Evolutionary conservation across 176 grass and related monocot species (phyloP), one percentile per base, ranked within the genome.

Genomic region (Miscanthus lutarioriparius): DNA sequence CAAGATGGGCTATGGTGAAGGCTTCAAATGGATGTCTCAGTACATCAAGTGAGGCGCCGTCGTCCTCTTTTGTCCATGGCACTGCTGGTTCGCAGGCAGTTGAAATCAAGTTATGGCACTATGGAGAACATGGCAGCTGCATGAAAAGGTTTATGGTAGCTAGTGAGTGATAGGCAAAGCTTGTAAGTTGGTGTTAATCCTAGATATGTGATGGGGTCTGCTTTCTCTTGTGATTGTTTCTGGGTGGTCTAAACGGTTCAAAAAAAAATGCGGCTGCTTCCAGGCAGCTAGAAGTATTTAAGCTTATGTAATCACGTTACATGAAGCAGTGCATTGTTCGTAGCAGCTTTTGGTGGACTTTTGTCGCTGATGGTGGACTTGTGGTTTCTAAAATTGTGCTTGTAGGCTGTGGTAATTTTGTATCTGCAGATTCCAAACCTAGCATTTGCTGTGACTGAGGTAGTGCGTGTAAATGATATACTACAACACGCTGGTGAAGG

Each of bases 11-110:
- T 92, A 92, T 2, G 86, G 83, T 0, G 90, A 92, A 53, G 90
- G 90, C 30, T 91, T 91, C 90, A 88, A 86, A 79, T 91, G 90
- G 90, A 85, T 91, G 86, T 86, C 90, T 8, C 90, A 91, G 82
- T 91, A 91, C 90, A 91, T 91, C 86, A 91, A 88, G 79, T 91
- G 79, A 88, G 12, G 23, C 7, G 26, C 19, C 33, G 43, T 1
- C 8, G 51, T 67, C 39, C 10, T 71, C n/a, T 7, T 6, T 4
- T 51, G 76, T 80, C 84, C 70, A 40, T 48, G 43, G 58, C 14
- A 10, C 82, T 15, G 32, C 44, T 56, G 10, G 23, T 56, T 85
- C 23, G 13, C 58, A 35, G 16, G 49, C 36, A 7, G 77, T 47
- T 53, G 33, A 70, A 32, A 44, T 64, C 72, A 43, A 83, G 83